Evolutionary conservation across 2,329 filamentous ascomycete species (phyloP), one percentile per base, ranked within the genome.

Genomic region (Claviceps sorghi): DNA sequence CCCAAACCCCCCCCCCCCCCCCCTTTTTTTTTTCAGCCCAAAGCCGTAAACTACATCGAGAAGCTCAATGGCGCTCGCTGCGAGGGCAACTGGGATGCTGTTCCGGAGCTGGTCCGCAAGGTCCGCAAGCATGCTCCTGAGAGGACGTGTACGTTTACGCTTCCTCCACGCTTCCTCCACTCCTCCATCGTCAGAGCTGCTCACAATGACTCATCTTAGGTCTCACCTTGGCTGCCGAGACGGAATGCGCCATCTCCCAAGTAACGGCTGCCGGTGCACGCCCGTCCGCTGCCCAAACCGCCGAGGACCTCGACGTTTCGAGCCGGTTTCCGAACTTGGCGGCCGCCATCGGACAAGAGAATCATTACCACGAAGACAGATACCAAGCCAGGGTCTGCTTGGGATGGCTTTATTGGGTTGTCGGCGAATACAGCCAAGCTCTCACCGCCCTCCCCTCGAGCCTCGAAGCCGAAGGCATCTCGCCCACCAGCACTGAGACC

Each of bases 41-140:
- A 98, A 73, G 90, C 83, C 56, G 78, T 78, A 60, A 80, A 83
- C 65, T 97, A 97, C 69, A 78, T 95, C 59, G 77, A 79, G 65
- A 80, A 82, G 68, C 80, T 98, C 63, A 88, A 97, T 67, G 78
- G 83, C 60, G 89, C 88, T 58, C 85, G 93, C 63, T 95, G 88
- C 68, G 83, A 91, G 62, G 89, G 86, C 50, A 83, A 83, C 66
- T 98, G 93, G 93, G 76, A 82, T 59, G 81, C 86, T 32, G 78
- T 97, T 32, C 87, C 88, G 29, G 91, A 97, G 71, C 78, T 95
- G 57, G 83, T 93, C 61, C 82, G 91, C 66, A 98, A 98, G 70
- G 79, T 97, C 62, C 86, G 85, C 63, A 97, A 98, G 69, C 91
- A 98, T 77, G 87, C 89, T 60, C 84, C 89, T 42, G 80, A 86